Conservation (phyloP, 1,139 yeast genomes). For the Suhomyces wounanorum region DNA sequence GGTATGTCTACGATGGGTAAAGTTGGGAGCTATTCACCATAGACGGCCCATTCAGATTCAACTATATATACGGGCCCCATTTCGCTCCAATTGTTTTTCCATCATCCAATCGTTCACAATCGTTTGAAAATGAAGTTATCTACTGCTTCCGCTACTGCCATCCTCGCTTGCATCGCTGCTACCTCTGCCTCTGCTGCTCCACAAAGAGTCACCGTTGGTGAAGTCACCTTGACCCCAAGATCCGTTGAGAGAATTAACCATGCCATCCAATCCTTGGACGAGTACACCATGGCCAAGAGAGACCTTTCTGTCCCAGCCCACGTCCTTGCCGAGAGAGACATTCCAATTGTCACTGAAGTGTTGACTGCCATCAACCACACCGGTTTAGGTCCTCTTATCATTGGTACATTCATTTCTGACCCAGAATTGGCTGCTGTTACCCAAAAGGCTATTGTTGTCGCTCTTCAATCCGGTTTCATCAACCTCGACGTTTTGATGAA, state of each 20-base stretch:
- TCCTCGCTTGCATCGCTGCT: slow-evolving; percentile 34
- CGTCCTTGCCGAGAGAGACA: slow-evolving; percentile 41
- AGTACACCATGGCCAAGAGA: slow-evolving; percentile 32
- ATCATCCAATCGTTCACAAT: slow-evolving; percentile 9
- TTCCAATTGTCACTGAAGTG: slow-evolving; percentile 45
- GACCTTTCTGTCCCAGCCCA: slow-evolving; percentile 21
- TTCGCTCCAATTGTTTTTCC: background rate
- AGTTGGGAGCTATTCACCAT: background rate
- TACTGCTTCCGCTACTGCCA: slow-evolving; percentile 32
- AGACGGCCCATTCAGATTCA: background rate
- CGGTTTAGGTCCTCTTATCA: slow-evolving; percentile 41
- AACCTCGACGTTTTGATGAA: slow-evolving; percentile 42
- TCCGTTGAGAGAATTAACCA: slow-evolving; percentile 31
- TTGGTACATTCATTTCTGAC: slow-evolving; percentile 37
- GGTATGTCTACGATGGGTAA: slow-evolving; percentile 1
- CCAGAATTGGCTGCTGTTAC: slow-evolving; percentile 34
- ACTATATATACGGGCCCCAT: slow-evolving; percentile 5
- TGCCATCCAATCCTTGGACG: slow-evolving; percentile 33
- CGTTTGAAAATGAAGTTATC: slow-evolving; percentile 32
- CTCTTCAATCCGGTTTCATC: slow-evolving; percentile 37
- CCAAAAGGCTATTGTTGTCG: slow-evolving; percentile 30
- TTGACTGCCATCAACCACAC: slow-evolving; percentile 42
- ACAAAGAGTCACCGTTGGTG: slow-evolving; percentile 9
- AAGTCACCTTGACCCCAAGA: slow-evolving; percentile 32
- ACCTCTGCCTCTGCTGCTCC: slow-evolving; percentile 41